Conservation (phyloP, 83 land plant genomes). For the Thuja plicata region DNA sequence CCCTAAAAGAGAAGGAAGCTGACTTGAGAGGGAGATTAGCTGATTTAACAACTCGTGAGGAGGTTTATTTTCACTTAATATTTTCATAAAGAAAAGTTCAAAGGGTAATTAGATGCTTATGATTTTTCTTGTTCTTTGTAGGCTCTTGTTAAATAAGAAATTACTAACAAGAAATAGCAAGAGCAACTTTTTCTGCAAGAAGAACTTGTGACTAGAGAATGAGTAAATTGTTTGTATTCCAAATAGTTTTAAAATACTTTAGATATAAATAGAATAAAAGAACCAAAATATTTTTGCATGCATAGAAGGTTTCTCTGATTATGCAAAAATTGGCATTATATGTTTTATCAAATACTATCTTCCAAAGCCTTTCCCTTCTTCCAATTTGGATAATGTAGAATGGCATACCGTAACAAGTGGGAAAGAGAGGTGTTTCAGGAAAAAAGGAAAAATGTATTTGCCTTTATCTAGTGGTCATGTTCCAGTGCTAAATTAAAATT, state of each 20-base stretch:
- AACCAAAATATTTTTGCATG: too few relatives aligned
- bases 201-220: conserved; percentile 64
- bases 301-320: too few relatives aligned
- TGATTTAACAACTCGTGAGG: conserved; percentile 66
- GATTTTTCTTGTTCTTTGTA: conserved; percentile 21
- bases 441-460: too few relatives aligned
- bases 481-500: too few relatives aligned
- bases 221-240: conserved; percentile 48
- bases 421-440: too few relatives aligned
- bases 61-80: conserved; percentile 38
- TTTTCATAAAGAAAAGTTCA: background rate
- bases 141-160: conserved; percentile 59
- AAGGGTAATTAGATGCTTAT: background rate
- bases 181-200: conserved; percentile 68
- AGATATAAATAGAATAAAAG: too few relatives aligned
- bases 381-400: too few relatives aligned
- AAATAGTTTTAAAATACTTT: background rate
- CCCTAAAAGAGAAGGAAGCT: conserved; percentile 51
- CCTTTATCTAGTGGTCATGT: too few relatives aligned
- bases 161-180: conserved; percentile 65
- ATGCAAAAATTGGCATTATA: too few relatives aligned
- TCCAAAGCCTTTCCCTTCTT: too few relatives aligned
- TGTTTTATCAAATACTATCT: too few relatives aligned
- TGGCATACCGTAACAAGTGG: too few relatives aligned
- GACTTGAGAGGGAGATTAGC: conserved; percentile 36